A percentile compares a stretch with the other conserved stretches of the same genome.
phyloP scores from a whole-genome alignment of 495 filamentous ascomycete species.

The Daldinia bambusicola region DNA sequence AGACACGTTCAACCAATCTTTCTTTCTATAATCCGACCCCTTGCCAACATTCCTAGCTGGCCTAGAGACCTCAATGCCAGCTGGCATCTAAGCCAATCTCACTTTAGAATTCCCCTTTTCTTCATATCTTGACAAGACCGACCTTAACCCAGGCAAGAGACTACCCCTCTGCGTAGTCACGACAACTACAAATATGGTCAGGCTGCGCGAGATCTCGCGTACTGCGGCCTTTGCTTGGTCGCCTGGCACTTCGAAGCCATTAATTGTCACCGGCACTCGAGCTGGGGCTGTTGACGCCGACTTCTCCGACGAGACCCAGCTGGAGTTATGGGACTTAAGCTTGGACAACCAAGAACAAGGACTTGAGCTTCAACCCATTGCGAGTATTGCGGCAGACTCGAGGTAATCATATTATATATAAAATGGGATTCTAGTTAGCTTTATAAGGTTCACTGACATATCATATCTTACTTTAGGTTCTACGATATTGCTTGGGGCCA shows the following conservation, averaged over 20 bases:
- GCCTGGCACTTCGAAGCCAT: slow-evolving; percentile 74
- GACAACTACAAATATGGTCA: slow-evolving; percentile 73
- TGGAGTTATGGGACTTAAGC: slow-evolving; percentile 95
- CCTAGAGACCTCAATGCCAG: slow-evolving; percentile 51
- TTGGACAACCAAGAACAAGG: slow-evolving; percentile 77
- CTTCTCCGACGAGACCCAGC: slow-evolving; percentile 95
- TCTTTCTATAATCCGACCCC: slow-evolving; percentile 13
- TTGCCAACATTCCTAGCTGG: slow-evolving; percentile 45
- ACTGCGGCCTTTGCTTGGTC: slow-evolving; percentile 99
- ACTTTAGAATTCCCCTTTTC: slow-evolving; percentile 22
- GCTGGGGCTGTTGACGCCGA: slow-evolving; percentile 95
- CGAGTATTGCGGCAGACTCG: slow-evolving; percentile 86
- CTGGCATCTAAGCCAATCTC: slow-evolving; percentile 44
- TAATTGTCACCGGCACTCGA: slow-evolving; percentile 93
- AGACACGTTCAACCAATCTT: slow-evolving; percentile 19
- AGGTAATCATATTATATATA: slow-evolving; percentile 65
- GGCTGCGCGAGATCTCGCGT: slow-evolving; percentile 91
- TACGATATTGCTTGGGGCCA: slow-evolving; percentile 96
- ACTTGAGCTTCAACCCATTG: slow-evolving; percentile 85
- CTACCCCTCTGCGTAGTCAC: slow-evolving; percentile 24
- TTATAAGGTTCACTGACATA: slow-evolving; percentile 33
- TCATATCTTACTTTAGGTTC: slow-evolving; percentile 69
- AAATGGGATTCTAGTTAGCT: not conserved
- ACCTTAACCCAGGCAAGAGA: slow-evolving; percentile 7
- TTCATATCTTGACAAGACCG: slow-evolving; percentile 18